Evolutionary conservation across 2,329 filamentous ascomycete genomes (phyloP), one percentile per base, ranked within the genome.

Genomic region (Penicillium occitanis): DNA sequence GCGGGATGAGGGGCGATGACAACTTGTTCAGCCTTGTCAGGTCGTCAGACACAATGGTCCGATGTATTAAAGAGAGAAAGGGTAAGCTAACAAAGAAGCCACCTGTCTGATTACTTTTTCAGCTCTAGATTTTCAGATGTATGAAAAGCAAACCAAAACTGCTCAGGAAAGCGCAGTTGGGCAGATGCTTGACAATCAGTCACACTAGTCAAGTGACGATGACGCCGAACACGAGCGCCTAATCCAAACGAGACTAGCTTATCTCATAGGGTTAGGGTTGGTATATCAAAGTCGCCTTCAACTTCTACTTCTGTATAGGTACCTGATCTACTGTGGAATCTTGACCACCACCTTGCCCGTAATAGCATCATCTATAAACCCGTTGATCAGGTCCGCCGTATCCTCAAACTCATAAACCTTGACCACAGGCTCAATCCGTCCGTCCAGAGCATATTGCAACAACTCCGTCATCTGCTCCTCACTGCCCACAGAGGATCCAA

Each of bases 131-230:
- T 2, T 10, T 19, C n/a, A 10, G n/a, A 17, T 40, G 33, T 37
- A 22, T 37, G 53, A 14, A 14, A 25, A 25, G n/a, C 22, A 40
- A 40, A 33, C n/a, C 5, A 53, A 37, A 57, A 33, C 53, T 57
- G 14, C 25, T 25, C 25, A 57, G 51, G 25, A 53, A 14, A 3
- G 30, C 57, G 40, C 57, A 5, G 40, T 60, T 60, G 57, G 57
- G 57, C 57, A 60, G 57, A 60, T 17, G 48, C 48, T 48, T 22
- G 44, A 48, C 44, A 46, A n/a, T 7, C 46, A 28, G 22, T 17
- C 11, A 51, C 17, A 30, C 22, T 28, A 46, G 35, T 60, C 57
- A 60, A 60, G 57, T 60, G 57, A 60, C 57, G 57, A 44, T 46
- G 37, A 57, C 53, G 53, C 53, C 5, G 33, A 8, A 57, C 33